Base-by-base conservation (phyloP, 164 flowering plant genomes). In the Sedum album region DNA sequence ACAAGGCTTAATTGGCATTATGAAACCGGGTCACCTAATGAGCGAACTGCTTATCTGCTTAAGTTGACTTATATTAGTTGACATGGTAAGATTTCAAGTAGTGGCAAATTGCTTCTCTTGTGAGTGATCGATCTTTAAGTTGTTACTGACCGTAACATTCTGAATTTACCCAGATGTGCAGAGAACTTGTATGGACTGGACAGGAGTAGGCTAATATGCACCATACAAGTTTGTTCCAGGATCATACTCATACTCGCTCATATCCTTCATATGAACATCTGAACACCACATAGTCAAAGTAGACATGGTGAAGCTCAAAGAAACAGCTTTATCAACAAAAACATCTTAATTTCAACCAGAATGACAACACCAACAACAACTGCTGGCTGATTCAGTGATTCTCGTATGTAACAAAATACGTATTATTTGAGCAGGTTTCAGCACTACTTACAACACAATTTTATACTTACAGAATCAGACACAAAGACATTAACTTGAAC, bases 281-380 rank as follows among this genome's bases (percentile, higher is more conserved):
- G 97, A 94, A 78, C 98, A 94, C 61, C 97, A 91, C 79, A 81
- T 93, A 1, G 98, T 93, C 66, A 88, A 83, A 70, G 98, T 82
- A n/a, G 96, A 91, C 60, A 21, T 91, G 18, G 44, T 70, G 9
- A 84, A 74, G 70, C 74, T 57, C 30, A 44, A 28, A 2, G 62
- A 6, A 1, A 39, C 62, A 14, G 33, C 62, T 30, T 57, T 11
- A 6, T 26, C 28, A 28, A 57, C 33, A 13, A 13, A 33, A n/a
- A 57, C 33, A 57, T 33, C 62, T 57, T 28, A 57, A 33, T 33
- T 57, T 57, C 62, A 57, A 57, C 62, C 62, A 57, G 18, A 57
- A 57, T 23, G 13, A 57, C 62, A 28, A 17, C 48, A 57, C n/a
- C n/a, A n/a, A n/a, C n/a, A n/a, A n/a, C n/a, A n/a, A n/a, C n/a